Evolutionary conservation across 257 asterid species (phyloP).

Genomic region (Eucommia ulmoides): DNA sequence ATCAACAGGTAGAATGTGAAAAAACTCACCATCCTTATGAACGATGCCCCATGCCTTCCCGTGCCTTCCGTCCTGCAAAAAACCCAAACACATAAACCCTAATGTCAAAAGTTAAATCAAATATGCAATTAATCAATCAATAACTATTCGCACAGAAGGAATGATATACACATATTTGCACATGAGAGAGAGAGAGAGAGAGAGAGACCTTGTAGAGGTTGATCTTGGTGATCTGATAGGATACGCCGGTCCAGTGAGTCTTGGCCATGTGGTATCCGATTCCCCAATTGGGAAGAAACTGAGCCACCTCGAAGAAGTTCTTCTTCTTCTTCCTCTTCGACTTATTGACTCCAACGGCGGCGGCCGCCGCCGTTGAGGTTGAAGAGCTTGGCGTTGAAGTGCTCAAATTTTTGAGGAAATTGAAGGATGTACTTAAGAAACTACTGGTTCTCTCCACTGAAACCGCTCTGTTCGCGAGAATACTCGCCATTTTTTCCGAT

Average conservation of each 20-base stretch:
- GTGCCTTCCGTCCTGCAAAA: conserved; percentile 82
- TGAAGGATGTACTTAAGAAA: conserved; percentile 28
- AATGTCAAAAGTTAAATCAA: too few relatives aligned
- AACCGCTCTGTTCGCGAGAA: conserved; percentile 29
- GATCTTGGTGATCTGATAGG: conserved; percentile 83
- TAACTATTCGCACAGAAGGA: too few relatives aligned
- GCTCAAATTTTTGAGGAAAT: conserved; percentile 38
- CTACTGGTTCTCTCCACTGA: conserved; percentile 23
- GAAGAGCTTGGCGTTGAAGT: conserved; percentile 21
- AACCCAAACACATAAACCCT: conserved; percentile 1
- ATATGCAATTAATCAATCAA: too few relatives aligned
- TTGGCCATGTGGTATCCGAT: conserved; percentile 90
- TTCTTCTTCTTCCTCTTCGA: conserved; percentile 73
- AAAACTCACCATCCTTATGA: conserved; percentile 59
- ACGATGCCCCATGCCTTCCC: conserved; percentile 99
- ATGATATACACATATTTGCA: not conserved
- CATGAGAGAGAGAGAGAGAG: not conserved
- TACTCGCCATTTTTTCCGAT: conserved; percentile 49
- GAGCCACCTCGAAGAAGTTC: conserved; percentile 89
- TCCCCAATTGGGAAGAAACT: conserved; percentile 92
- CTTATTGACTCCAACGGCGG: conserved; percentile 28
- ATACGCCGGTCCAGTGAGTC: conserved; percentile 65
- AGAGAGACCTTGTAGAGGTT: conserved; percentile 73
- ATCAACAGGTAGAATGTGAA: not conserved
- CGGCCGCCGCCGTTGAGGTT: conserved; percentile 13